phyloP scores from a whole-genome alignment of 2,329 filamentous ascomycete genomes.

The Ophiostoma tasmaniense region DNA sequence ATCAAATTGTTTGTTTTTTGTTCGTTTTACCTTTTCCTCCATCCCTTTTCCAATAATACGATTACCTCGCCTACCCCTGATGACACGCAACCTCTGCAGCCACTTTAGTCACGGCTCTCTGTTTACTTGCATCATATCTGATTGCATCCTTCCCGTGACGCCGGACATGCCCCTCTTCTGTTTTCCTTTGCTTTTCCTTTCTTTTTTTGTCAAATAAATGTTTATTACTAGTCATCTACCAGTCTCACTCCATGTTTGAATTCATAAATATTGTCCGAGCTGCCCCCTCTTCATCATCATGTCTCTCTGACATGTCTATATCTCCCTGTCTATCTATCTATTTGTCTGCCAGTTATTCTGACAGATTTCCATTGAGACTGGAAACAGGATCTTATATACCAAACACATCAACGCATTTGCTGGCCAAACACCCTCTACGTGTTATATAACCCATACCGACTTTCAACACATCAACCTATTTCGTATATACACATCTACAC shows the following conservation, averaged over 20 bases:
- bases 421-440: background rate
- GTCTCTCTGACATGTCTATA: background rate
- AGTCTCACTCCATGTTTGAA: background rate
- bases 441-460: background rate
- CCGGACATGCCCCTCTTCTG: background rate
- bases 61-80: conserved; percentile 7
- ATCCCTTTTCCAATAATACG: background rate
- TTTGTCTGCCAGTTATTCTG: background rate
- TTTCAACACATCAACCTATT: background rate
- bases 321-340: background rate
- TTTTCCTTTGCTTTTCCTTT: background rate
- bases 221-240: background rate
- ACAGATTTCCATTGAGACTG: background rate
- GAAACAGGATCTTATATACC: background rate
- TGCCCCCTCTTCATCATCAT: background rate
- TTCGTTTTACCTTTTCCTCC: background rate
- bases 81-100: conserved; percentile 8
- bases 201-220: background rate
- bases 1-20: background rate
- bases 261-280: background rate
- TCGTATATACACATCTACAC: background rate
- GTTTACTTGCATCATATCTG: background rate
- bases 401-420: background rate
- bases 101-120: background rate
- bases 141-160: conserved; percentile 8